Conservation (phyloP, 2,329 filamentous ascomycete species). For the Paracamarosporium sp. region DNA sequence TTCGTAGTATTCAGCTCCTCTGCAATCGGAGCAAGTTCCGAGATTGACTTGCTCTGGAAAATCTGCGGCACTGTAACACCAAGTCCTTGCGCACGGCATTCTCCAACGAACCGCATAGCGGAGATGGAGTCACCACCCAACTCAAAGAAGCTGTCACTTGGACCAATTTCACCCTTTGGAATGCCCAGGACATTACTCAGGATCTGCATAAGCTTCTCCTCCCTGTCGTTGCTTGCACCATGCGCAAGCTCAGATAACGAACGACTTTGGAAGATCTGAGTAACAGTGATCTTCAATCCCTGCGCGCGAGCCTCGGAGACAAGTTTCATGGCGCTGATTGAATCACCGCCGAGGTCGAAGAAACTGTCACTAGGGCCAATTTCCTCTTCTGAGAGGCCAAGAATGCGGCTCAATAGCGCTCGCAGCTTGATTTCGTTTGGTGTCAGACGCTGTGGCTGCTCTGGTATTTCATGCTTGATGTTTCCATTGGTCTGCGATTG, state of each 20-base stretch:
- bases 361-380: constrained; percentile 52
- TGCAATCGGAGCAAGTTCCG: constrained; percentile 34
- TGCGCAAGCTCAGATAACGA: constrained; percentile 61
- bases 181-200: constrained; percentile 40
- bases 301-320: constrained; percentile 46
- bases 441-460: constrained; percentile 18
- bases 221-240: constrained; percentile 46
- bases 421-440: constrained; percentile 34
- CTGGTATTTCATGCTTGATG: neutral
- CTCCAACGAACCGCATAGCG: constrained; percentile 54
- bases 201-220: constrained; percentile 35
- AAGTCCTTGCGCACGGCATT: constrained; percentile 44
- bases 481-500: constrained; percentile 18
- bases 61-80: constrained; percentile 52
- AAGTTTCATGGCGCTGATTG: constrained; percentile 54
- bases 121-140: constrained; percentile 56
- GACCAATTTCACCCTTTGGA: constrained; percentile 41
- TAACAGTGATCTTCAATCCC: constrained; percentile 49
- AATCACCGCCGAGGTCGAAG: constrained; percentile 56
- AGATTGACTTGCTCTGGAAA: constrained; percentile 52
- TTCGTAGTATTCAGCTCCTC: constrained; percentile 36
- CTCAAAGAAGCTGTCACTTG: constrained; percentile 52
- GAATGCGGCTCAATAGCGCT: constrained; percentile 31
- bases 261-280: constrained; percentile 52
- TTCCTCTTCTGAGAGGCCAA: constrained; percentile 32